Evolutionary conservation across 2,329 filamentous ascomycete genomes (phyloP).

Genomic region (Claviceps pusilla): DNA sequence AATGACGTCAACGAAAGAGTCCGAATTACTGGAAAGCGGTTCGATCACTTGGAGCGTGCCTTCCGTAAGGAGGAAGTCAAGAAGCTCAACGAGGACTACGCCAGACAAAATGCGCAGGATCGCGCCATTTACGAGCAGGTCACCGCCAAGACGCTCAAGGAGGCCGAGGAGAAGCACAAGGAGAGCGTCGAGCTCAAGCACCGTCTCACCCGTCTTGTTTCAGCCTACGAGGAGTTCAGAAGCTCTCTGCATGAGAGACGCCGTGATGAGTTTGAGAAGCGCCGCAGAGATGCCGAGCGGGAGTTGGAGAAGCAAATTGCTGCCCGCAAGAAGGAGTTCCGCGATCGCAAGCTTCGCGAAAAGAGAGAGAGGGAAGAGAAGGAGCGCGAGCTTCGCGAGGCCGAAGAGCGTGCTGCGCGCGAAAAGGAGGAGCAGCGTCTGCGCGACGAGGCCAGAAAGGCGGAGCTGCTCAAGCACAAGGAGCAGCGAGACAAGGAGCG

Average conservation of each 20-base stretch:
- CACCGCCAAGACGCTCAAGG: constrained; percentile 63
- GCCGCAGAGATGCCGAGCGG: constrained; percentile 76
- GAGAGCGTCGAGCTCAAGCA: constrained; percentile 88
- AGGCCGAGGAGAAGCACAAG: constrained; percentile 77
- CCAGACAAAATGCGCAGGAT: constrained; percentile 65
- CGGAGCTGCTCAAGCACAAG: constrained; percentile 51
- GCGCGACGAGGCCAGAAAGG: constrained; percentile 66
- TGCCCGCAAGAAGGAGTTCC: constrained; percentile 72
- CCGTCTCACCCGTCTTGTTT: constrained; percentile 70
- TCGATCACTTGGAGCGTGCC: constrained; percentile 92
- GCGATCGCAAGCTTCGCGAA: constrained; percentile 70
- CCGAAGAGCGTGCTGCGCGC: constrained; percentile 63
- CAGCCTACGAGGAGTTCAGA: constrained; percentile 73
- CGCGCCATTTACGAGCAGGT: constrained; percentile 63
- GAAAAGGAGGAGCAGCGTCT: constrained; percentile 78
- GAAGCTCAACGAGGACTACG: constrained; percentile 77
- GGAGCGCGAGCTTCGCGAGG: constrained; percentile 63
- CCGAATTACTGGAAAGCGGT: constrained; percentile 81
- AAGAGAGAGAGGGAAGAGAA: constrained; percentile 72
- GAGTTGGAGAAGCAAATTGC: constrained; percentile 88
- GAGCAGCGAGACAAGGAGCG: constrained; percentile 51
- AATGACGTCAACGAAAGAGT: constrained; percentile 86
- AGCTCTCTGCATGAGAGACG: constrained; percentile 70
- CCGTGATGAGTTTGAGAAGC: constrained; percentile 90
- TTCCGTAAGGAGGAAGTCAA: constrained; percentile 92